phyloP scores from a whole-genome alignment of 805 yeast genomes.

The Wickerhamiella occidentalis region DNA sequence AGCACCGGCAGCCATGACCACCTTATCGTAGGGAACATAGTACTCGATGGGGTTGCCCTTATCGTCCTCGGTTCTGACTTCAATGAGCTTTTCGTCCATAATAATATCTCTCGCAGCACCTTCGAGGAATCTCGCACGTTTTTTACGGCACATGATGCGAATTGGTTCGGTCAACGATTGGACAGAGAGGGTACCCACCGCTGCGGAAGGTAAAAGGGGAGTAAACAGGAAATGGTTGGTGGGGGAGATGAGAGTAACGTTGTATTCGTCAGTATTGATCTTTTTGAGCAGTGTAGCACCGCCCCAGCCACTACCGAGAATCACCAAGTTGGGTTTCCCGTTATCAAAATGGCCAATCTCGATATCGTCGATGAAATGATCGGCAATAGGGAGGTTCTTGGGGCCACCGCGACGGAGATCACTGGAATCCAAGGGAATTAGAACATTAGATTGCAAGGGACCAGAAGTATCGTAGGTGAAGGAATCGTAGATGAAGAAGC shows the following conservation, averaged over 20 bases:
- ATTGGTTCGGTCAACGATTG: slow-evolving; percentile 54
- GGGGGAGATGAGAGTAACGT: slow-evolving; percentile 56
- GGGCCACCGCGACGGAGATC: slow-evolving; percentile 55
- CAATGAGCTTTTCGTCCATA: slow-evolving; percentile 44
- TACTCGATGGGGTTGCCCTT: slow-evolving; percentile 34
- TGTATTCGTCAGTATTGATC: slow-evolving; percentile 43
- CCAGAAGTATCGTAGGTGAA: slow-evolving; percentile 40
- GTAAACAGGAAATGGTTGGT: slow-evolving; percentile 59
- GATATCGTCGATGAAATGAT: slow-evolving; percentile 43
- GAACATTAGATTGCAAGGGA: slow-evolving; percentile 31
- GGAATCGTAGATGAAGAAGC: slow-evolving; percentile 52
- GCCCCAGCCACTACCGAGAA: slow-evolving; percentile 65
- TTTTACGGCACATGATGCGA: slow-evolving; percentile 40
- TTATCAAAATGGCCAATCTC: slow-evolving; percentile 39
- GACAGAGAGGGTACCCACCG: slow-evolving; percentile 57
- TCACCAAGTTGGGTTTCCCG: slow-evolving; percentile 43
- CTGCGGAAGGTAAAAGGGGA: slow-evolving; percentile 57
- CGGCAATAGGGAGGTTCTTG: slow-evolving; percentile 52
- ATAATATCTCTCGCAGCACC: slow-evolving; percentile 50
- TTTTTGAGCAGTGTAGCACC: slow-evolving; percentile 46
- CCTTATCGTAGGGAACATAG: slow-evolving; percentile 60
- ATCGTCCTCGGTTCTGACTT: slow-evolving; percentile 37
- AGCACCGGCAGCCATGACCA: slow-evolving; percentile 59
- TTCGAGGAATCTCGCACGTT: slow-evolving; percentile 50
- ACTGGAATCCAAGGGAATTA: slow-evolving; percentile 42